Evolutionary conservation across 345 rosid genomes (phyloP).

Genomic region (Isatis tinctoria): DNA sequence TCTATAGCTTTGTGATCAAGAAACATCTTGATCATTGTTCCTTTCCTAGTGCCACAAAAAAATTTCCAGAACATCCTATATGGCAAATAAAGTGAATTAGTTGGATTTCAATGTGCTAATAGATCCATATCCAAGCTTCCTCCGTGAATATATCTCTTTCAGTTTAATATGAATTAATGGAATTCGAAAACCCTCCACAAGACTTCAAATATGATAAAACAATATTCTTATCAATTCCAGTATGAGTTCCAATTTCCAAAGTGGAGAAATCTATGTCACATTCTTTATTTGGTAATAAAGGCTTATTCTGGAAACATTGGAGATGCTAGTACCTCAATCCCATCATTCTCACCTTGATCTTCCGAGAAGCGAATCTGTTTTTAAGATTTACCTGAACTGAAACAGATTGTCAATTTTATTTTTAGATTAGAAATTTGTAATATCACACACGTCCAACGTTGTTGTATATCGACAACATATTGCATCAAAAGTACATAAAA

Average conservation of each 20-base stretch:
- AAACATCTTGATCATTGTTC: constrained; percentile 79
- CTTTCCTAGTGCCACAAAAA: constrained; percentile 80
- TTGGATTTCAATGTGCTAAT: not conserved
- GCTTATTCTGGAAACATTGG: constrained; percentile 55
- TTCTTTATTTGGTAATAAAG: constrained; percentile 60
- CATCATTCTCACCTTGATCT: constrained; percentile 40
- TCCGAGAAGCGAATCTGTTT: constrained; percentile 58
- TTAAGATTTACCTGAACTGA: constrained; percentile 68
- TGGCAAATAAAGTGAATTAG: not conserved
- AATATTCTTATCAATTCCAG: constrained; percentile 70
- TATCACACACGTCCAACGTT: too few relatives aligned
- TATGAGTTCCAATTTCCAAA: constrained; percentile 60
- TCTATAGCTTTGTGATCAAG: constrained; percentile 70
- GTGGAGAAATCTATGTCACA: constrained; percentile 84
- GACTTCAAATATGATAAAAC: not conserved
- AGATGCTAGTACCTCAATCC: constrained; percentile 48
- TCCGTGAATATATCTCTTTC: too few relatives aligned
- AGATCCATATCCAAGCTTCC: too few relatives aligned
- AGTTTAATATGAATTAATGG: too few relatives aligned
- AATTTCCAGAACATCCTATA: constrained; percentile 75
- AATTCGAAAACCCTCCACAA: not conserved
- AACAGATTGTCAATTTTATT: constrained; percentile 9
- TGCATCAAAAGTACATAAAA: too few relatives aligned
- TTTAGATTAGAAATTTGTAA: not conserved
- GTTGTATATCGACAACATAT: too few relatives aligned